Percentiles rank a stretch among this genome's conserved stretches.
Conservation (phyloP, 2,329 filamentous ascomycete genomes). For the Arthroderma sp. region DNA sequence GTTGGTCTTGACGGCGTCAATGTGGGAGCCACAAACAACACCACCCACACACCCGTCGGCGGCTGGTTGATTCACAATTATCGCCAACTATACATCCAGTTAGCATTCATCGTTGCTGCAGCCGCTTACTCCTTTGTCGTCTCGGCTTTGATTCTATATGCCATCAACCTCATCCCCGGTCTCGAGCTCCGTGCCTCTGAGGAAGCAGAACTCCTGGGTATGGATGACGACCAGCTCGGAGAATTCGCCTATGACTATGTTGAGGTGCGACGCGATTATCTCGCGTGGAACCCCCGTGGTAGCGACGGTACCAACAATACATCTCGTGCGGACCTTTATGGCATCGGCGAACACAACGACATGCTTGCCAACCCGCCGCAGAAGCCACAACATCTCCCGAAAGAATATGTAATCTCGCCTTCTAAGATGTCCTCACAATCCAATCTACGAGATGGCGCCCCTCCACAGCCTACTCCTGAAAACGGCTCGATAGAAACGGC, state of each 20-base stretch:
- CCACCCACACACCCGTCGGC: conserved; percentile 34
- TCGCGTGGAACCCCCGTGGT: conserved; percentile 37
- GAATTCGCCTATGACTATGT: conserved; percentile 42
- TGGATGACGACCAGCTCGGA: conserved; percentile 40
- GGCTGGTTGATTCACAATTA: conserved; percentile 62
- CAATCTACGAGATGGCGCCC: neutral
- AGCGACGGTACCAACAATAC: conserved; percentile 34
- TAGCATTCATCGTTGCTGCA: conserved; percentile 53
- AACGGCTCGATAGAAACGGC: neutral
- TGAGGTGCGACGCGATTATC: conserved; percentile 38
- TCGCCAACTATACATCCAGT: conserved; percentile 57
- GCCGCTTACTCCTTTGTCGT: conserved; percentile 55
- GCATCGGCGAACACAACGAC: conserved; percentile 46
- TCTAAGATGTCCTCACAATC: conserved; percentile 1
- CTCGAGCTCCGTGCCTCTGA: conserved; percentile 53
- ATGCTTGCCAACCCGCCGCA: conserved; percentile 30
- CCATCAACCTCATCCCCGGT: conserved; percentile 58
- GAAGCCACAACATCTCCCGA: neutral
- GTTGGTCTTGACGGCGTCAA: conserved; percentile 57
- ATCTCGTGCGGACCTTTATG: conserved; percentile 46
- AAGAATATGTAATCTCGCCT: neutral
- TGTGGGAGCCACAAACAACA: conserved; percentile 28
- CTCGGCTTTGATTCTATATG: conserved; percentile 55
- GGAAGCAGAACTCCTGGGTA: conserved; percentile 56
- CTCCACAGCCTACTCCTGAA: too few species aligned